Conservation (phyloP, 306 rosid genomes). For the Vigna reflexopilosa region DNA sequence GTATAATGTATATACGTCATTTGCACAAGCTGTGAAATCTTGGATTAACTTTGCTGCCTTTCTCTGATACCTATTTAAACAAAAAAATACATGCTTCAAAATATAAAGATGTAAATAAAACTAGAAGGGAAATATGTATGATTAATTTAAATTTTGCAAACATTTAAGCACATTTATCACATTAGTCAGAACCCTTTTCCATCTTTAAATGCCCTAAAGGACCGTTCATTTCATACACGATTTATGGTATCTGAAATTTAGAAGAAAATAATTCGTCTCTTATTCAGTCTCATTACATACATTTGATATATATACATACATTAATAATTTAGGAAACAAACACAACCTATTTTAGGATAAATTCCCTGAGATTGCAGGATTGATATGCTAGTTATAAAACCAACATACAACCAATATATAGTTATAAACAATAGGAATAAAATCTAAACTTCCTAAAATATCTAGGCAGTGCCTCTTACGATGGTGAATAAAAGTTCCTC, state of each 20-base stretch:
- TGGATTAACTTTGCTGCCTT: constrained; percentile 69
- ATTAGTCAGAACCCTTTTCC: constrained; percentile 2
- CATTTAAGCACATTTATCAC: constrained; percentile 30
- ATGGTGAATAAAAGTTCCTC: too few species aligned
- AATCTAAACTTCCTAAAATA: too few species aligned
- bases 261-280: too few species aligned
- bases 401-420: too few species aligned
- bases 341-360: too few species aligned
- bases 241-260: background rate
- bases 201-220: background rate
- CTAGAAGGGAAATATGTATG: background rate
- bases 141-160: constrained; percentile 4
- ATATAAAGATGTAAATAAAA: constrained; percentile 1
- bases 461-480: too few species aligned
- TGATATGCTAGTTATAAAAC: too few species aligned
- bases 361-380: too few species aligned
- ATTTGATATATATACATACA: too few species aligned
- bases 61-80: constrained; percentile 65
- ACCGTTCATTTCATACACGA: constrained; percentile 24
- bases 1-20: constrained; percentile 58
- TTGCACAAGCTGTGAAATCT: constrained; percentile 76
- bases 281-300: too few species aligned
- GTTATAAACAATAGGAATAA: too few species aligned
- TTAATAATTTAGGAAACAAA: too few species aligned
- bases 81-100: constrained; percentile 36